Base-by-base conservation (phyloP, 2,329 filamentous ascomycete species). In the Clathrospora elynae region DNA sequence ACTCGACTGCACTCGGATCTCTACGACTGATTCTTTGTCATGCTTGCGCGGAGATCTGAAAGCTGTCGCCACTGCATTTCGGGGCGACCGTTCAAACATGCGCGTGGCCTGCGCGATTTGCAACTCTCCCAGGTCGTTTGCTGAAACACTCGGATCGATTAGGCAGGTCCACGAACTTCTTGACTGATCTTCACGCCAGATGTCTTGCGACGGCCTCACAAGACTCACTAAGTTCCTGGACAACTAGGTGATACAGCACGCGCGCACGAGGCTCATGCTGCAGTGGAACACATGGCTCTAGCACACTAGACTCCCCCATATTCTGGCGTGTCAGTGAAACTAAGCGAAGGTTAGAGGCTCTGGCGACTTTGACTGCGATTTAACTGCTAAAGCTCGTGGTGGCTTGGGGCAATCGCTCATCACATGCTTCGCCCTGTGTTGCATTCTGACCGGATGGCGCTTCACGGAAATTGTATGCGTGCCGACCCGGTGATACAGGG, bases 401-500 rank as follows among this genome's bases (percentile, higher is more conserved):
- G 35, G 43, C 37, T 47, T 35, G 10, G 23, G 17, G 31, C 29
- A 30, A 50, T 30, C 37, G 37, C 32, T 42, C 35, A 49, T 66
- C 61, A 67, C 62, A 66, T 66, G 60, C 44, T 40, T 45, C 39
- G 25, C 34, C 47, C 35, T 38, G 47, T 50, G 43, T 48, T 34
- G 48, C 57, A 16, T 23, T 26, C 33, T 56, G 52, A 51, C 53
- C 57, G 53, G 55, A 43, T 31, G 29, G 36, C 41, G 32, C 38
- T 46, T 29, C 33, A 47, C 50, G 49, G 52, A 49, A 46, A 55
- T 59, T 46, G 57, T 49, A 35, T 33, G 40, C 47, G 41, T 53
- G 55, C 62, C 53, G 58, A 57, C 48, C 60, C 60, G 57, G 57
- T 66, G 62, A 67, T 59, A n/a, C 43, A 54, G 47, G 42, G 41